These are phyloP conservation scores for Alternaria triticimaculans DNA, from an alignment of 2,329 filamentous ascomycete genomes.

Conservation along the genomic window DNA sequence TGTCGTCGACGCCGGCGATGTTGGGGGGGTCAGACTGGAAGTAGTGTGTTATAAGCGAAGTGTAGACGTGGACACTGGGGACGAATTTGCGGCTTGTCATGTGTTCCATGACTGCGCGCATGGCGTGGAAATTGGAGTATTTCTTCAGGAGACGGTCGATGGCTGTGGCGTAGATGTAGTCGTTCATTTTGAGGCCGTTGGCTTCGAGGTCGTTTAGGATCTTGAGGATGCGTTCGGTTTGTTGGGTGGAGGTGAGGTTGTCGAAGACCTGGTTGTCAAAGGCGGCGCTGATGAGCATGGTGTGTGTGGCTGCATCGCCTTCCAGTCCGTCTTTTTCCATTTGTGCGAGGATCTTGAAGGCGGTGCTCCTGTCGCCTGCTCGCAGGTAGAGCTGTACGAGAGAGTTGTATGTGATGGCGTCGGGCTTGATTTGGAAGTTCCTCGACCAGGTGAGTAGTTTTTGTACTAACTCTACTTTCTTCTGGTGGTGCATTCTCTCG, in stretches of 20 bases:
- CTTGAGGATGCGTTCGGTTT: conserved; percentile 58
- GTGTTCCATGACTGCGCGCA: conserved; percentile 67
- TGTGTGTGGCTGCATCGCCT: conserved; percentile 74
- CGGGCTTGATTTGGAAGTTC: conserved; percentile 54
- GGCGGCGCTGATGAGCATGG: conserved; percentile 69
- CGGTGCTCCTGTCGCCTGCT: conserved; percentile 56
- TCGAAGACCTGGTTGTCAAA: conserved; percentile 59
- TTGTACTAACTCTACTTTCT: conserved; percentile 45
- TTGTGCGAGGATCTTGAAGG: conserved; percentile 60
- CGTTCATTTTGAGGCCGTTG: conserved; percentile 65
- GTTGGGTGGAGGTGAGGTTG: conserved; percentile 55
- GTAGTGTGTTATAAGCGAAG: conserved; percentile 73
- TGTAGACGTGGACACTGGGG: conserved; percentile 72
- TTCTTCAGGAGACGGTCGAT: conserved; percentile 67
- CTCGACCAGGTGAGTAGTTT: conserved; percentile 53
- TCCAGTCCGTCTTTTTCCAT: conserved; percentile 65
- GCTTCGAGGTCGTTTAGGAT: conserved; percentile 64
- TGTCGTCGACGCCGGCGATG: conserved; percentile 63
- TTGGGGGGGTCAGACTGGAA: conserved; percentile 66
- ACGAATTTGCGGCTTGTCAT: conserved; percentile 63
- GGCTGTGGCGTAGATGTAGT: conserved; percentile 71
- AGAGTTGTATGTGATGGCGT: conserved; percentile 67
- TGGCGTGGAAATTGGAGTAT: conserved; percentile 56
- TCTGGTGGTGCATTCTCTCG: conserved; percentile 50
- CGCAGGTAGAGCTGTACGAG: conserved; percentile 68